phyloP scores from a whole-genome alignment of 2,329 filamentous ascomycete genomes.

The Colletotrichum magnum region DNA sequence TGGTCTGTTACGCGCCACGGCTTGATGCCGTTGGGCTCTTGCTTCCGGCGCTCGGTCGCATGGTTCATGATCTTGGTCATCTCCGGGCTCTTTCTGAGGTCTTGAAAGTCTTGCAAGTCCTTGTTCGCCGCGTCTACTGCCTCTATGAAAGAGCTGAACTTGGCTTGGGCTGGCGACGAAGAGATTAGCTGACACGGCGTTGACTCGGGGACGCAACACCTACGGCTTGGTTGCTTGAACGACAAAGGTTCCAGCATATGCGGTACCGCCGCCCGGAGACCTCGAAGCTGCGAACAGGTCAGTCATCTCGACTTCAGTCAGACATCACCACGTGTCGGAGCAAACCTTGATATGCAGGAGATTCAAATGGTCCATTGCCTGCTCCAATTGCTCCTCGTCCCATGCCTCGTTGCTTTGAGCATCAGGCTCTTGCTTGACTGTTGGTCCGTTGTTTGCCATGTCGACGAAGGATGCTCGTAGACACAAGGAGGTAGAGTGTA shows the following conservation, averaged over 20 bases:
- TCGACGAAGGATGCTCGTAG: constrained; percentile 5
- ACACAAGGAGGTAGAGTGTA: neutral
- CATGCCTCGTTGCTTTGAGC: constrained; percentile 50
- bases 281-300: constrained; percentile 55
- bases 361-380: constrained; percentile 65
- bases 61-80: constrained; percentile 66
- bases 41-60: constrained; percentile 66
- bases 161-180: constrained; percentile 60
- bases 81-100: constrained; percentile 62
- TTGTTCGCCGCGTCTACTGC: constrained; percentile 62
- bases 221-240: constrained; percentile 66
- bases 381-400: constrained; percentile 65
- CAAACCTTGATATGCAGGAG: constrained; percentile 68
- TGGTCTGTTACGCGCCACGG: constrained; percentile 72
- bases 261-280: constrained; percentile 64
- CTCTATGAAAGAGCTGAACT: constrained; percentile 63
- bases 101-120: constrained; percentile 67
- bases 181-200: constrained; percentile 30
- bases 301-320: constrained; percentile 19
- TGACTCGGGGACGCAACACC: constrained; percentile 43
- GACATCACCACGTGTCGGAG: neutral
- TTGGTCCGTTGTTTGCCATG: constrained; percentile 38
- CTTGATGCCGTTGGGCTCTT: constrained; percentile 70
- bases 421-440: constrained; percentile 21
- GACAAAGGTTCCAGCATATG: constrained; percentile 67